Conservation (phyloP, 305 asterid species). For the Solanum hybrid region DNA sequence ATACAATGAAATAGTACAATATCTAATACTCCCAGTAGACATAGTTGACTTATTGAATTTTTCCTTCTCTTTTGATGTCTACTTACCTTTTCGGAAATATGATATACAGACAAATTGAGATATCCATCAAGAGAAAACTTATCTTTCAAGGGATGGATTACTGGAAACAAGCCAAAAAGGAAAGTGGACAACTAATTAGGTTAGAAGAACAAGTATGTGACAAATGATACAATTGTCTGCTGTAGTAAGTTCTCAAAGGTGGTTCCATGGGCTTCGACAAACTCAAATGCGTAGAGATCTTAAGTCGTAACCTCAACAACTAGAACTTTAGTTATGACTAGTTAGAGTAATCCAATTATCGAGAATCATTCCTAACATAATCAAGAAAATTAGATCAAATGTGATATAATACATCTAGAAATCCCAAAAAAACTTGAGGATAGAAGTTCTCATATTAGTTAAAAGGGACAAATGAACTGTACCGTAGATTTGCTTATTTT, state of each 20-base stretch:
- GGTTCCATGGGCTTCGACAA: not conserved
- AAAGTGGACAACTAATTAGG: not conserved
- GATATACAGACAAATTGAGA: not conserved
- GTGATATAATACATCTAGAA: not conserved
- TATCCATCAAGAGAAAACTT: not conserved
- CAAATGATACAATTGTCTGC: not conserved
- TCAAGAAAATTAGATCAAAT: not conserved
- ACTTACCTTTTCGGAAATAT: not conserved
- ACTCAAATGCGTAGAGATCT: not conserved
- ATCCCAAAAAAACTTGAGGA: not conserved
- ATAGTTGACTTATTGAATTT: not conserved
- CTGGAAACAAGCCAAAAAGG: not conserved
- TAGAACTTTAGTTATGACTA: not conserved
- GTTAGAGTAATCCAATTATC: not conserved
- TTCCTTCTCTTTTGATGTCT: not conserved
- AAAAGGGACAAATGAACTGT: conserved; percentile 5
- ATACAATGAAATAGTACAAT: not conserved
- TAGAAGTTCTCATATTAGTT: not conserved
- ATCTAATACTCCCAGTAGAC: not conserved
- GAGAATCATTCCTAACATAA: not conserved
- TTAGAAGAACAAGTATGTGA: not conserved
- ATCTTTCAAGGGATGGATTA: not conserved
- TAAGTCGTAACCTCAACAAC: not conserved
- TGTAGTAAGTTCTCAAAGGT: not conserved
- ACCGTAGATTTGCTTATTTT: conserved; percentile 72